Base-by-base conservation (phyloP, 495 filamentous ascomycete genomes). In the Evernia prunastri region DNA sequence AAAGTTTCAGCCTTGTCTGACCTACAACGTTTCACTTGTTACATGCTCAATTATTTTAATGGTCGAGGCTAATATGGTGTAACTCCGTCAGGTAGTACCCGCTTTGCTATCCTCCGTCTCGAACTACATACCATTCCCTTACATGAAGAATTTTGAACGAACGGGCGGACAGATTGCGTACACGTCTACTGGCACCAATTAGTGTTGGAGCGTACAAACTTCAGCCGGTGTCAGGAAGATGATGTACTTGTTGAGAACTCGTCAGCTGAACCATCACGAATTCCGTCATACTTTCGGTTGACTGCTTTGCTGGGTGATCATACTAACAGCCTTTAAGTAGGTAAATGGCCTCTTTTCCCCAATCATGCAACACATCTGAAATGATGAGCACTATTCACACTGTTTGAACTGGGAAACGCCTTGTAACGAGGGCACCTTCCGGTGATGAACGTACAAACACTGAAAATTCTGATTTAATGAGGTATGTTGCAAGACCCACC, bases 1-100 rank as follows among this genome's bases (percentile, higher is more conserved):
- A 72, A 87, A 89, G 91, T 96, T 95, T 96, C 92, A 96, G 91
- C 92, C 92, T 96, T 96, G 92, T 96, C 91, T 96, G 92, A 96
- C 80, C 68, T 67, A 66, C 56, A 66, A 31, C 25, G 61, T 60
- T 39, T 58, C 72, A 49, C 66, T 33, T 54, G 15, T 12, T 33
- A 59, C 40, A 61, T 61, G 56, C 63, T 45, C 69, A 35, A 27
- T 13, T 43, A n/a, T 70, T 76, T 75, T 81, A 76, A 80, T 73
- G 54, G 59, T 65, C 65, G 31, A 70, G 61, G 75, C 81, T 84
- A 82, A 83, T 76, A 66, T 53, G 58, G 58, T 71, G 15, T 62
- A 63, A 60, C 65, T 65, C 75, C 85, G 81, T 81, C 87, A 91
- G 77, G 83, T 77, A 77, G 60, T 72, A 65, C 63, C 65, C 66